Evolutionary conservation across 148 eudicot species (phyloP).

Genomic region (Gaultheria prostrata): DNA sequence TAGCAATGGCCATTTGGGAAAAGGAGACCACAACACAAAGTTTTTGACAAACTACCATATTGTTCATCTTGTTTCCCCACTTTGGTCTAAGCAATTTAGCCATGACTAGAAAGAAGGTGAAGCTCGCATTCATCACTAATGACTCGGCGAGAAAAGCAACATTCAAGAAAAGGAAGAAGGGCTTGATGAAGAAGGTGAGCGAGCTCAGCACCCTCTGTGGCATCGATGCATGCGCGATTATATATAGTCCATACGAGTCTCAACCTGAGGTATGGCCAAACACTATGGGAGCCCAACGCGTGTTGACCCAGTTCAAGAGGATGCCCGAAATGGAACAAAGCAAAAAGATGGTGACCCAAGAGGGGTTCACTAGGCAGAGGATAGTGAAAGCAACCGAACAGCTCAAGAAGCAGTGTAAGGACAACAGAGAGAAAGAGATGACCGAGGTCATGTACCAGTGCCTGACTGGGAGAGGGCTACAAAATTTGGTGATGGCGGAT

Average conservation of each 20-base stretch:
- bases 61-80: slow-evolving; percentile 1
- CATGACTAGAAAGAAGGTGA: slow-evolving; percentile 73
- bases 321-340: slow-evolving; percentile 51
- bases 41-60: slow-evolving; percentile 14
- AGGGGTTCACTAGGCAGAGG: slow-evolving; percentile 43
- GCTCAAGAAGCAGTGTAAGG: slow-evolving; percentile 41
- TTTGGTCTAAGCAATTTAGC: neutral
- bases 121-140: slow-evolving; percentile 54
- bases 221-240: slow-evolving; percentile 63
- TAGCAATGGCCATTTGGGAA: slow-evolving; percentile 13
- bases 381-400: slow-evolving; percentile 34
- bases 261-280: slow-evolving; percentile 70
- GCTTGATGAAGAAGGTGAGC: slow-evolving; percentile 60
- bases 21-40: neutral
- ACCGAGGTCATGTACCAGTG: slow-evolving; percentile 38
- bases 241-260: slow-evolving; percentile 57
- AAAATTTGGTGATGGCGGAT: slow-evolving; percentile 24
- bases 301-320: slow-evolving; percentile 35
- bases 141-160: slow-evolving; percentile 67
- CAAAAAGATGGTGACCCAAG: slow-evolving; percentile 62
- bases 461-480: slow-evolving; percentile 21
- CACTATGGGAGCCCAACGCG: slow-evolving; percentile 30
- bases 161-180: slow-evolving; percentile 76
- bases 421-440: slow-evolving; percentile 40
- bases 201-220: slow-evolving; percentile 71